These are phyloP conservation scores for Epichloe sibirici DNA, from an alignment of 2,329 filamentous ascomycete species.

Conservation along the genomic window DNA sequence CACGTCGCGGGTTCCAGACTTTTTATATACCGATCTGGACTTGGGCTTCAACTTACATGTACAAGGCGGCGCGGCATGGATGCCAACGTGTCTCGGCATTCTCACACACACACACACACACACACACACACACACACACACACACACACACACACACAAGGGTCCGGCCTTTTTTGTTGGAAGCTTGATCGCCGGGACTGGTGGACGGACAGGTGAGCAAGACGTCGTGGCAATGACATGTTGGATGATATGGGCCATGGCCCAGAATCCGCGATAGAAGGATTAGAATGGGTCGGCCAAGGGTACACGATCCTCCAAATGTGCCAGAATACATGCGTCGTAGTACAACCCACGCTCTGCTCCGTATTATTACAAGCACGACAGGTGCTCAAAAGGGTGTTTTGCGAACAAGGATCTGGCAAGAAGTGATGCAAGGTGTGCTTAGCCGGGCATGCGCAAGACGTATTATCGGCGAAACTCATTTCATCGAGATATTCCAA, in stretches of 20 bases:
- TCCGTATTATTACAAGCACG: not conserved
- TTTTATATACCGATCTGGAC: not conserved
- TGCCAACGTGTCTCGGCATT: conserved; percentile 4
- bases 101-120: not conserved
- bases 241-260: not conserved
- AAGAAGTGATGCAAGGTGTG: not conserved
- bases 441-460: not conserved
- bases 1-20: not conserved
- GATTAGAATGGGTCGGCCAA: conserved; percentile 1
- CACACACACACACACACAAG: not conserved
- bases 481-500: not conserved
- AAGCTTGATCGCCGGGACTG: conserved; percentile 2
- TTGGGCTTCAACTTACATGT: not conserved
- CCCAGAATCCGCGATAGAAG: not conserved
- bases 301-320: not conserved
- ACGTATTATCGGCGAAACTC: not conserved
- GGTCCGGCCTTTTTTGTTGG: not conserved
- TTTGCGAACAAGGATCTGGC: not conserved
- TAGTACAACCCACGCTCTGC: not conserved
- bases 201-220: not conserved
- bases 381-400: not conserved
- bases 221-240: not conserved
- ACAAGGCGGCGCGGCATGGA: not conserved
- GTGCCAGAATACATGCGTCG: not conserved
- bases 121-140: too few species aligned